Conservation (phyloP, 768 basidiomycete genomes). For the Tricholoma saponaceum region DNA sequence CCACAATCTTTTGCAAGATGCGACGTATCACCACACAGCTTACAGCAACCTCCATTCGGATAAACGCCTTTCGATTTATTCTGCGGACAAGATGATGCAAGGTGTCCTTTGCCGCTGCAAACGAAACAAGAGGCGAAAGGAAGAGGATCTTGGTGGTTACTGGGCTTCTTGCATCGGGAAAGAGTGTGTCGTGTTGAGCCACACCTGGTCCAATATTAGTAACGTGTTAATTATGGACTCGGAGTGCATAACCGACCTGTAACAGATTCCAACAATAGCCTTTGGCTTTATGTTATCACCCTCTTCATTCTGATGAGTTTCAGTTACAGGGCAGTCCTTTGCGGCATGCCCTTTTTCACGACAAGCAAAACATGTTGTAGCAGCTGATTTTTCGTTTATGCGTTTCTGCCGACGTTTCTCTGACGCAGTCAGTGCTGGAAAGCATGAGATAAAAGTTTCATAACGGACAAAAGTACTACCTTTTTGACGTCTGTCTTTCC, state of each 20-base stretch:
- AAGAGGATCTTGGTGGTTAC: constrained; percentile 59
- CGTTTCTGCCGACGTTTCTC: constrained; percentile 68
- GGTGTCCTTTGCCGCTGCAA: constrained; percentile 79
- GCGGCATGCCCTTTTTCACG: constrained; percentile 81
- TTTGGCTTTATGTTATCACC: constrained; percentile 16
- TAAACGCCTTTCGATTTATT: constrained; percentile 83
- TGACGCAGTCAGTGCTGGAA: constrained; percentile 20
- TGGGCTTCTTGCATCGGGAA: constrained; percentile 67
- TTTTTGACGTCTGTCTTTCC: constrained; percentile 29
- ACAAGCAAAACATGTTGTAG: constrained; percentile 84
- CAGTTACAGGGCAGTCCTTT: constrained; percentile 64
- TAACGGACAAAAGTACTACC: constrained; percentile 16
- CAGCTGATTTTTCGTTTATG: constrained; percentile 47
- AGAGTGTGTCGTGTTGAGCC: constrained; percentile 77
- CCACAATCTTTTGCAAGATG: constrained; percentile 86
- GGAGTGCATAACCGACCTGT: constrained; percentile 47
- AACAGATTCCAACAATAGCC: constrained; percentile 54
- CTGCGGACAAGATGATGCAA: constrained; percentile 78
- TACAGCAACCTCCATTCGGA: constrained; percentile 88
- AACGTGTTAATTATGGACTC: not conserved
- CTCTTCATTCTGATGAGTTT: constrained; percentile 14
- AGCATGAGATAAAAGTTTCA: constrained; percentile 1
- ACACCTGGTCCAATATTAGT: constrained; percentile 47
- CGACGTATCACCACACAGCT: constrained; percentile 78
- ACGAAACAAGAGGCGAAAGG: constrained; percentile 94